Percentiles rank a stretch among this genome's conserved stretches.
phyloP scores from a whole-genome alignment of 441 rosid species.

The Dalechampia spathulata region DNA sequence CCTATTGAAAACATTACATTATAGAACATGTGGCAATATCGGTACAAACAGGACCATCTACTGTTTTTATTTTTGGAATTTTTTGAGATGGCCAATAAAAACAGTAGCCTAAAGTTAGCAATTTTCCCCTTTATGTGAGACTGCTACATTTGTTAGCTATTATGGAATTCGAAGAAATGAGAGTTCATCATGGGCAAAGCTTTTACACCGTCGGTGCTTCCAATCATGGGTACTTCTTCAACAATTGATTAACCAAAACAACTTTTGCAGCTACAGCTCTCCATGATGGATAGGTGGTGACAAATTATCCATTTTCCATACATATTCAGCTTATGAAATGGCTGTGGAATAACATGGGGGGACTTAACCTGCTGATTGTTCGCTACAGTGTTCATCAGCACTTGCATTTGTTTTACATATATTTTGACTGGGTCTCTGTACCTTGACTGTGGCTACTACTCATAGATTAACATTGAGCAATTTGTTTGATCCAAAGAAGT shows the following conservation, averaged over 20 bases:
- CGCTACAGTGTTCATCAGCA: neutral
- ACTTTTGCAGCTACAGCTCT: neutral
- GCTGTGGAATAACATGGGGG: neutral
- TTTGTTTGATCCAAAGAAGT: conserved; percentile 1
- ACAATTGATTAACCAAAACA: neutral
- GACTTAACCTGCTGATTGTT: neutral
- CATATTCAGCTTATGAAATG: neutral
- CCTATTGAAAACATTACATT: neutral
- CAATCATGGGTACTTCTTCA: neutral
- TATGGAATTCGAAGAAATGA: neutral
- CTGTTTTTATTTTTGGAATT: neutral
- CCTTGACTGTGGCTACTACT: neutral
- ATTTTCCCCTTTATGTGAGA: neutral
- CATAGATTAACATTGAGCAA: neutral
- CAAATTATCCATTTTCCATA: neutral
- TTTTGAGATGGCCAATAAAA: neutral
- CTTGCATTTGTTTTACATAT: neutral
- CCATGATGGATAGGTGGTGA: neutral
- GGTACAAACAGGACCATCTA: neutral
- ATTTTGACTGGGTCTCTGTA: neutral
- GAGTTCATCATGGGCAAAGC: neutral
- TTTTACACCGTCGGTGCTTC: neutral
- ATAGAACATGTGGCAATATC: neutral
- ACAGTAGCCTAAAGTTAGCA: neutral
- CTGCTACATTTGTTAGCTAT: neutral